Base-by-base conservation (phyloP, 1,284 basidiomycete species). In the Cryptococcus sp. region DNA sequence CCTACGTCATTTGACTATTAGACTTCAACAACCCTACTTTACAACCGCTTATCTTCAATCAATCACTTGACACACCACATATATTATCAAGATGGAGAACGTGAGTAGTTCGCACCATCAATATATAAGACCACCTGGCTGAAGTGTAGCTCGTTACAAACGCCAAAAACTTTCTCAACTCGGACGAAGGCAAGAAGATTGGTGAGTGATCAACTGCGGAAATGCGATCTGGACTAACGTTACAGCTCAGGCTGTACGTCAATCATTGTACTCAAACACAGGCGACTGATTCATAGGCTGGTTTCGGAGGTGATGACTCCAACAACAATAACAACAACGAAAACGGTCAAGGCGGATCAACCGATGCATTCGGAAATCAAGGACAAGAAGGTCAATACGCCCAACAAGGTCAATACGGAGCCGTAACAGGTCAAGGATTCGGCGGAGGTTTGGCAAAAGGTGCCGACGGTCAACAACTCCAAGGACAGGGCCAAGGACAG, bases 161-260 rank as follows among this genome's bases (percentile, higher is more conserved):
- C 55, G 66, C 64, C 13, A 62, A 64, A 51, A 49, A 59, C 16
- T 68, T 57, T 55, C 48, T 66, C 28, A 49, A 56, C 41, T 58
- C 56, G 24, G 59, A 64, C 16, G 43, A 65, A 43, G 63, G 66
- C 32, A 43, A 68, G 53, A 55, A 57, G 44, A 21, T 61, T 18
- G 53, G 48, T 62, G 24, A 44, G 52, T 37, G 47, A 39, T 39
- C 45, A 21, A 28, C 48, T 41, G 14, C 21, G 21, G n/a, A 31
- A 19, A 21, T 23, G 14, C 18, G 28, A 4, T 23, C 39, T 41
- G 11, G 10, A n/a, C 7, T 40, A 13, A 42, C n/a, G 4, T 7
- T 7, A 13, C 21, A 24, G 21, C 23, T 3, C 16, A 22, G 18
- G 7, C 41, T 43, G 21, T 43, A 43, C 23, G 50, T 41, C n/a